Evolutionary conservation across 495 filamentous ascomycete species (phyloP).

Genomic region (Penicillium salamii): DNA sequence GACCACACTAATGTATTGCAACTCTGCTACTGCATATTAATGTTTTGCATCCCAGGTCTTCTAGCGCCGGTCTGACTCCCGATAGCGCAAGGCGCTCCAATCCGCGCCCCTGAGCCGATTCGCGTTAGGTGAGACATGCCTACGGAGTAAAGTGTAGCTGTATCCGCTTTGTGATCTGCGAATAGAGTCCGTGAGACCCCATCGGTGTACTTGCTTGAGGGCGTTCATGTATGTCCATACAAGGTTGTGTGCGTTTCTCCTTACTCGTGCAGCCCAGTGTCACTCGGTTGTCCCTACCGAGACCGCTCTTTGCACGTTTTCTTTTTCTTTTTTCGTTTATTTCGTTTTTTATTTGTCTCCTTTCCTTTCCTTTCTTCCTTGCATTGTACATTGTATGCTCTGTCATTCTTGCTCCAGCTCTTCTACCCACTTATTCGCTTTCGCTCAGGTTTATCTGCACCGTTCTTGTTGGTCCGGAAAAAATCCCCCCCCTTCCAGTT

Average conservation of each 20-base stretch:
- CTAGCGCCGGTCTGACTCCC: constrained; percentile 13
- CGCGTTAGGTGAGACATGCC: constrained; percentile 16
- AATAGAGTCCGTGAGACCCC: constrained; percentile 4
- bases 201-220: background rate
- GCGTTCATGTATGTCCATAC: background rate
- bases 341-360: background rate
- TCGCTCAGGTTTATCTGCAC: background rate
- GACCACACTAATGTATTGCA: constrained; percentile 17
- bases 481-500: constrained; percentile 19
- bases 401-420: background rate
- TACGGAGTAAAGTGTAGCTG: constrained; percentile 9
- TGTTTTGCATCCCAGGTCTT: constrained; percentile 21
- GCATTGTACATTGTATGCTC: too few species aligned
- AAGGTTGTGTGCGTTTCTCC: background rate
- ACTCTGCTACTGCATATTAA: constrained; percentile 22
- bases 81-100: constrained; percentile 14
- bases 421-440: background rate
- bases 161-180: constrained; percentile 8
- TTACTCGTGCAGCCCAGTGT: constrained; percentile 1
- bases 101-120: constrained; percentile 15
- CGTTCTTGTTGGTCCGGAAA: constrained; percentile 11
- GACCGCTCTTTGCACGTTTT: constrained; percentile 2
- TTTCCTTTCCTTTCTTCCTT: background rate
- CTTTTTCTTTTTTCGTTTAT: background rate
- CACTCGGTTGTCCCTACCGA: constrained; percentile 7